Base-by-base conservation (phyloP, 1,139 yeast genomes). In the Blastobotrys illinoisensis region DNA sequence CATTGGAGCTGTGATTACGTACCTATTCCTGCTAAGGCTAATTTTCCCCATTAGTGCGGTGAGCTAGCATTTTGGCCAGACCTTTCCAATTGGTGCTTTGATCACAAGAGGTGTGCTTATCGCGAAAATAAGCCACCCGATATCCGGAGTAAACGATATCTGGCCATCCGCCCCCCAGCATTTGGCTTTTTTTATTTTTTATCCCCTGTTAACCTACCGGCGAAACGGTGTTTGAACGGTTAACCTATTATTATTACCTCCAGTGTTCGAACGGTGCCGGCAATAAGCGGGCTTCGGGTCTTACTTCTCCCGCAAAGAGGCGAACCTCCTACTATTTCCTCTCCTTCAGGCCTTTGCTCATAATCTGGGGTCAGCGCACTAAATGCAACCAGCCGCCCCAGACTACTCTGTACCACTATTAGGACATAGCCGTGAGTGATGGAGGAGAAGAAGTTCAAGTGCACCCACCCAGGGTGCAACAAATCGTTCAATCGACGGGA, bases 401-500 rank as follows among this genome's bases (percentile, higher is more conserved):
- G 16, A 32, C 16, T 32, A 7, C 40, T 32, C 7, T 18, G 36
- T n/a, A 21, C n/a, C 40, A 11, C 19, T 21, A 23, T 3, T 23
- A 14, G 40, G 32, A 18, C 32, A 5, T 2, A 46, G 14, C 32
- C 21, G 20, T 11, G 20, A 18, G 32, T 26, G 32, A 49, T 28
- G 49, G 49, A 47, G 9, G 44, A 46, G 49, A 56, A 56, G 52
- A 59, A 57, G 48, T 61, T 60, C 57, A 58, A 57, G 47, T 61
- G 64, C 54, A 54, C 49, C 51, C 62, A 60, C 52, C 61, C 62
- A 13, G 74, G 74, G 18, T 71, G 74, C 59, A 62, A 64, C 40
- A 71, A 71, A 59, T 58, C 65, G 44, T 71, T 71, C 57, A 69
- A 70, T 55, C 64, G 74, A 26, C 62, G 71, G 11, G 74, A 71